Evolutionary conservation across 805 yeast genomes (phyloP).

Genomic region (Metschnikowia drakensbergensis): DNA sequence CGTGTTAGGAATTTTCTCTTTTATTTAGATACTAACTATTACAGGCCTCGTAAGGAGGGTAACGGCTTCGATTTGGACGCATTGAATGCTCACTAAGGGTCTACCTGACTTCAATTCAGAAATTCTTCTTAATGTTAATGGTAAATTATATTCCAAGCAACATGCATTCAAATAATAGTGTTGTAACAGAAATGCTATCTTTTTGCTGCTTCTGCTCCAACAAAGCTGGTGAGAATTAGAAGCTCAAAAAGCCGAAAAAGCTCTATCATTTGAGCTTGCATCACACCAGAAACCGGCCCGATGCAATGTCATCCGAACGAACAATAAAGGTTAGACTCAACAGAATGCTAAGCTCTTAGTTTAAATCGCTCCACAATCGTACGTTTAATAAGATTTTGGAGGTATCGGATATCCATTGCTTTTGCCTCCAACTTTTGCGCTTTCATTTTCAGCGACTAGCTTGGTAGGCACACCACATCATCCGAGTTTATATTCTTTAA

Average conservation of each 20-base stretch:
- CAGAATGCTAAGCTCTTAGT: no score
- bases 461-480: no score
- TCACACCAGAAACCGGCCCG: constrained; percentile 6
- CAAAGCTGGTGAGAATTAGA: constrained; percentile 28
- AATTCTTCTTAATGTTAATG: constrained; percentile 38
- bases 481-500: no score
- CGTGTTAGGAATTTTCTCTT: no score
- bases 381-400: no score
- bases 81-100: background rate
- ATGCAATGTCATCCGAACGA: background rate
- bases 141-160: constrained; percentile 45
- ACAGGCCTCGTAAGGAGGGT: constrained; percentile 17
- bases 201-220: constrained; percentile 11
- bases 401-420: no score
- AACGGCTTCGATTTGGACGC: constrained; percentile 7
- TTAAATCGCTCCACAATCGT: no score
- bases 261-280: constrained; percentile 37
- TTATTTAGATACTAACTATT: constrained; percentile 7
- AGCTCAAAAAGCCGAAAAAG: constrained; percentile 27
- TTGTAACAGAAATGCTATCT: constrained; percentile 26
- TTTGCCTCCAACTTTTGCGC: no score
- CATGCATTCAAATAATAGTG: constrained; percentile 54
- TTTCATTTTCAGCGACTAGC: no score
- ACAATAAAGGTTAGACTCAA: no score
- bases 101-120: constrained; percentile 7